Base-by-base conservation (phyloP, 305 asterid genomes). In the Fraxinus latifolia region DNA sequence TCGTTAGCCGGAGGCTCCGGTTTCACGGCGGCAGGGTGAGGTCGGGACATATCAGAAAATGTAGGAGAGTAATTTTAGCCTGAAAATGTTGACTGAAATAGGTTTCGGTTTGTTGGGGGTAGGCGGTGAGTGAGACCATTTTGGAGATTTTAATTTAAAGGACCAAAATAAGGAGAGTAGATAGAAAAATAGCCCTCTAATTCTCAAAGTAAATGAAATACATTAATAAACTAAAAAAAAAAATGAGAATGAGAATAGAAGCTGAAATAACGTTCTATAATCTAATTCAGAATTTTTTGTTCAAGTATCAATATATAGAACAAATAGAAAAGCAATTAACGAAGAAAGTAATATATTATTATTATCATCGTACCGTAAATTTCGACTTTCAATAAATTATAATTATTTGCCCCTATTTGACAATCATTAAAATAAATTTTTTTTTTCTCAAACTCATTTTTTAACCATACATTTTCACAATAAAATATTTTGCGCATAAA, bases 31-130 rank as follows among this genome's bases (percentile, higher is more conserved):
- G 74, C 12, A 32, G 81, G 84, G 78, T 36, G 84, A 31, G 81
- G 87, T 71, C 86, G 87, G 62, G 86, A 82, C 89, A 90, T 84
- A 47, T 74, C 84, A 72, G 79, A 82, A 82, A 39, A 68, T 67
- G 76, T 44, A 7, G 8, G 17, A 15, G 7, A 15, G 50, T 36
- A 25, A 65, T 65, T 9, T 65, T 62, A 3, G 79, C 27, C 79
- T 39, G 36, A 62, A 76, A 74, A 77, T 79, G 77, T 80, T 78
- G 74, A 62, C 67, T 44, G 83, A 77, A 82, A 88, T 88, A 86
- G 91, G 91, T 88, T 84, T 86, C 85, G 88, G 89, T 88, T n/a
- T 77, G 36, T 7, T 77, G 79, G 83, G n/a, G 32, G 34, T 80
- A 85, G 88, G 89, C 14, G 73, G 73, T 25, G 72, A 19, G 15